Base-by-base conservation (phyloP, 345 rosid genomes). In the Corchorus capsularis region DNA sequence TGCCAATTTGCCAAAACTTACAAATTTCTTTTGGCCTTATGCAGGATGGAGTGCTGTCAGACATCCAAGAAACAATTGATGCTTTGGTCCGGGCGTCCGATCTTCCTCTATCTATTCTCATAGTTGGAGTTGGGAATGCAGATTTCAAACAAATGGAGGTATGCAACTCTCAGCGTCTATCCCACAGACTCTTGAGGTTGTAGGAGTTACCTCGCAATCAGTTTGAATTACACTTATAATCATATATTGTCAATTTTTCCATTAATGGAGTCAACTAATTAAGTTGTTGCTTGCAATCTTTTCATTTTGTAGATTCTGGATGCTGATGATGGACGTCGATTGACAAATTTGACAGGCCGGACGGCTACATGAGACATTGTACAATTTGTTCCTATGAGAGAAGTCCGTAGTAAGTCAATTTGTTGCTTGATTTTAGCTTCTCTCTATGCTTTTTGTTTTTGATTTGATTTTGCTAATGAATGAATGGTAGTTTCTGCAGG, bases 101-200 rank as follows among this genome's bases (percentile, higher is more conserved):
- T 86, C 97, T 93, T 74, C 98, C 98, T 2, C 71, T 93, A 55
- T 93, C 98, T 35, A 69, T 92, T 71, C 92, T 93, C 67, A 92
- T 92, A 13, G 91, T 93, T 1, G 98, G 98, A 56, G 95, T 92
- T 35, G 98, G 98, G 47, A 76, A 77, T 74, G 91, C 97, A 8
- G 93, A 93, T 78, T 93, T 90, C 69, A 85, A 61, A 34, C 90
- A 93, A 78, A 93, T 93, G 95, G 94, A 93, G 94, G 98, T 93
- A 79, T 70, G 59, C 72, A 15, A 35, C n/a, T n/a, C n/a, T n/a
- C n/a, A n/a, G n/a, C n/a, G n/a, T n/a, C n/a, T n/a, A n/a, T n/a
- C n/a, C n/a, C n/a, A n/a, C n/a, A n/a, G n/a, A n/a, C n/a, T n/a
- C n/a, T n/a, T n/a, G n/a, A n/a, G n/a, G n/a, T n/a, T n/a, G n/a